A percentile compares a stretch with the other conserved stretches of the same genome.
These are phyloP conservation scores for Mucor circinelloides DNA, from an alignment of 371 early-diverging fungal species.

Conservation along the genomic window DNA sequence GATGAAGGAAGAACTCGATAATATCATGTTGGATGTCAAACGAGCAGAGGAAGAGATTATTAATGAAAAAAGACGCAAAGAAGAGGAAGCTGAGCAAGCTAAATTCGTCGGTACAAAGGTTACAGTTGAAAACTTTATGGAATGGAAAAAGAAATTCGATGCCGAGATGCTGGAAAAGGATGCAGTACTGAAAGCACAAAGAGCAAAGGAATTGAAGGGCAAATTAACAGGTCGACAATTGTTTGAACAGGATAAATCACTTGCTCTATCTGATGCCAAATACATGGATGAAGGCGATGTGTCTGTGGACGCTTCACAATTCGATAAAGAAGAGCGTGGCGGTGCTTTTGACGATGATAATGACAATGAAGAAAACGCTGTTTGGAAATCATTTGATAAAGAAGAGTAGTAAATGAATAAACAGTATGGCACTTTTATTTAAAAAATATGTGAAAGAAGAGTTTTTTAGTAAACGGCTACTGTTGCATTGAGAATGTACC, in stretches of 20 bases:
- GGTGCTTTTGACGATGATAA: conserved; percentile 52
- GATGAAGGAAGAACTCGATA: conserved; percentile 76
- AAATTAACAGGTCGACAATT: conserved; percentile 81
- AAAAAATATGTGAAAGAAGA: too few species aligned
- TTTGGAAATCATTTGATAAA: conserved; percentile 44
- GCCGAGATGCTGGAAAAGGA: conserved; percentile 69
- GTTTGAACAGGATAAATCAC: conserved; percentile 87
- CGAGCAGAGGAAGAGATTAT: conserved; percentile 54
- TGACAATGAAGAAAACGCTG: conserved; percentile 60
- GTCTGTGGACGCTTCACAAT: conserved; percentile 75
- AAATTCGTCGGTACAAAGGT: conserved; percentile 87
- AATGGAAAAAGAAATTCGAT: conserved; percentile 83
- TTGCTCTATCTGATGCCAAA: conserved; percentile 83
- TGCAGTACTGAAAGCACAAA: conserved; percentile 49
- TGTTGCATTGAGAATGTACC: too few species aligned
- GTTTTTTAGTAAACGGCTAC: too few species aligned
- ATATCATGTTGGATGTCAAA: conserved; percentile 58
- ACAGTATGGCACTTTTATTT: too few species aligned
- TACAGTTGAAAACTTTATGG: conserved; percentile 75
- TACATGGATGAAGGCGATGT: conserved; percentile 89
- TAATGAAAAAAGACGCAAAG: conserved; percentile 63
- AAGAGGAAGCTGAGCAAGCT: conserved; percentile 80
- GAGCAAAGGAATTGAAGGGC: conserved; percentile 50
- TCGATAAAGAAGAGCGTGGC: conserved; percentile 58
- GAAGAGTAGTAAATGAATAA: conserved; percentile 23